These are phyloP conservation scores for Cardamine chenopodiifolia DNA, from an alignment of 345 rosid genomes.

Conservation along the genomic window DNA sequence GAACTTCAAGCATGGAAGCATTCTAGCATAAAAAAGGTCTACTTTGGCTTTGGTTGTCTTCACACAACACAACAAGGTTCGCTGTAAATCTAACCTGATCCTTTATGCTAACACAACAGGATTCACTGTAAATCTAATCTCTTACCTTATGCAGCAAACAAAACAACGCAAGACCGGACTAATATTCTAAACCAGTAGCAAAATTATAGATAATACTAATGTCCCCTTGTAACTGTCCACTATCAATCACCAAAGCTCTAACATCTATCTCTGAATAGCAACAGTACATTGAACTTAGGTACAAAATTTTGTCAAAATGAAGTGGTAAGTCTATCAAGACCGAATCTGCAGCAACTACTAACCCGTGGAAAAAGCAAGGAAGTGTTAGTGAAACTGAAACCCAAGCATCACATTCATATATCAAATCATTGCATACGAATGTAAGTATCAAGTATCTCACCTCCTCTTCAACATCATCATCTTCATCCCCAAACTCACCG, in stretches of 20 bases:
- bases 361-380: not conserved
- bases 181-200: not conserved
- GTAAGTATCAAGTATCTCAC: slow-evolving; percentile 42
- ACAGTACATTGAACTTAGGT: not conserved
- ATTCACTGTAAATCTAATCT: not conserved
- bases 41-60: not conserved
- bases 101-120: not conserved
- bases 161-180: not conserved
- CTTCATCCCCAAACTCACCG: slow-evolving; percentile 50
- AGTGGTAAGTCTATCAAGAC: not conserved
- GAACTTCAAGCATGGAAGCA: not conserved
- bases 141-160: not conserved
- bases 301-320: not conserved
- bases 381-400: not conserved
- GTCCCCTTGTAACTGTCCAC: not conserved
- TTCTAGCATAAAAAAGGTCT: not conserved
- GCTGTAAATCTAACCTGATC: not conserved
- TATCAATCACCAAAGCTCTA: not conserved
- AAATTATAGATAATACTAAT: not conserved
- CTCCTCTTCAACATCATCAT: slow-evolving; percentile 66
- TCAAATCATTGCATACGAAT: not conserved
- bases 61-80: not conserved
- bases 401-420: not conserved
- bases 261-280: not conserved
- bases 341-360: not conserved